A percentile compares a stretch with the other conserved stretches of the same genome.
Evolutionary conservation across 352 stramenopile species (phyloP).

Genomic region (Phytophthora syringae): DNA sequence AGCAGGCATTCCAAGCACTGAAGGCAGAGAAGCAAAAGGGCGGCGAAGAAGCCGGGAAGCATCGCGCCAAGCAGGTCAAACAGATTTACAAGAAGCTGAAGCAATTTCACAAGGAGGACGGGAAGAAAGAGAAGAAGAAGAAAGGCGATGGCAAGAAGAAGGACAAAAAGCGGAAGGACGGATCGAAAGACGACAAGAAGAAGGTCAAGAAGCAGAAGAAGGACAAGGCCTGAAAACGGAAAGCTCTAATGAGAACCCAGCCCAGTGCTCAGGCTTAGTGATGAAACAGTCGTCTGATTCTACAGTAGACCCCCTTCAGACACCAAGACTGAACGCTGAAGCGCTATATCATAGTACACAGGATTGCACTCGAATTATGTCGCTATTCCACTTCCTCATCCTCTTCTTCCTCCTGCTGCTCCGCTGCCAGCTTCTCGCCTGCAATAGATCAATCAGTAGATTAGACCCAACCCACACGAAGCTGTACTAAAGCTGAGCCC

Average conservation of each 20-base stretch:
- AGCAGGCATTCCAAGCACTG: constrained; percentile 35
- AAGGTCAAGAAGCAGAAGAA: constrained; percentile 69
- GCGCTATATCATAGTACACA: constrained; percentile 35
- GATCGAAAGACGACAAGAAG: constrained; percentile 64
- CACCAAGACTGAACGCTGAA: constrained; percentile 1
- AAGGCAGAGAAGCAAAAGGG: constrained; percentile 48
- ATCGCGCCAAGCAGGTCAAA: constrained; percentile 75
- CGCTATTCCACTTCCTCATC: constrained; percentile 1
- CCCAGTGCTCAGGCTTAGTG: no score
- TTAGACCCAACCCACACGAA: background rate
- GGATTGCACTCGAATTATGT: constrained; percentile 19
- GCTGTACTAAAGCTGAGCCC: background rate
- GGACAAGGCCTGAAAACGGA: constrained; percentile 33
- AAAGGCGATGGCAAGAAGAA: constrained; percentile 73
- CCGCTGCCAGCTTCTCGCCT: constrained; percentile 85
- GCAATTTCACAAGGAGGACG: constrained; percentile 73
- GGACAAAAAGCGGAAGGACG: constrained; percentile 71
- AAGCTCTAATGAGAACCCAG: constrained; percentile 2
- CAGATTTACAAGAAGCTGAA: constrained; percentile 91
- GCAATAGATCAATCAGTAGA: background rate
- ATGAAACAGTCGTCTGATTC: no score
- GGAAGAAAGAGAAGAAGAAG: constrained; percentile 71
- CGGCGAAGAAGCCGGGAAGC: constrained; percentile 42
- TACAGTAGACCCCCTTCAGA: no score
- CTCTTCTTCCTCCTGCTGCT: constrained; percentile 62